phyloP scores from a whole-genome alignment of 176 grass and related monocot genomes.

The Oryza officinalis region DNA sequence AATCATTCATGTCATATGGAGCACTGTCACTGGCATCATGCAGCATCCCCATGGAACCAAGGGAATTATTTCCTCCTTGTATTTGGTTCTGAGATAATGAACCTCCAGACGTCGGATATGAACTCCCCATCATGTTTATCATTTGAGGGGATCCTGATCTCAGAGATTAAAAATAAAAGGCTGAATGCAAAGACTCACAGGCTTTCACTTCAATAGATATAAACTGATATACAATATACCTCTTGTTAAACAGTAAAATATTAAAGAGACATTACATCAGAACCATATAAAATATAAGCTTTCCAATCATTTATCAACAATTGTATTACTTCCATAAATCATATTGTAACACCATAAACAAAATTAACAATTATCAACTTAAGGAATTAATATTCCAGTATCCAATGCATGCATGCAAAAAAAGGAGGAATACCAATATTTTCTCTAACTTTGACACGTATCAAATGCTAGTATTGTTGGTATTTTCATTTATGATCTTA shows the following conservation, averaged over 20 bases:
- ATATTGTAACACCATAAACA: conserved; percentile 3
- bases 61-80: conserved; percentile 80
- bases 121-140: conserved; percentile 87
- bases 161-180: conserved; percentile 15
- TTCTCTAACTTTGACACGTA: neutral
- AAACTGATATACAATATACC: neutral
- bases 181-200: conserved; percentile 16
- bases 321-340: neutral
- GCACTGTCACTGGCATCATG: conserved; percentile 71
- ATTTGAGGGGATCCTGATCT: conserved; percentile 61
- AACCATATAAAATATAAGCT: conserved; percentile 8
- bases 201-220: conserved; percentile 10
- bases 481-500: neutral
- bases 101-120: conserved; percentile 79
- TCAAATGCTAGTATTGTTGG: conserved; percentile 1
- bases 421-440: conserved; percentile 12
- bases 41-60: conserved; percentile 88
- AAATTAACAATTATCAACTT: neutral
- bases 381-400: neutral
- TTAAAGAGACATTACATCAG: neutral
- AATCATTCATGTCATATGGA: conserved; percentile 99
- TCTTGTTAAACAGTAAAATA: neutral
- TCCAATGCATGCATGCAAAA: neutral
- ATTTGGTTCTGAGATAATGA: conserved; percentile 82
- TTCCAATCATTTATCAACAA: neutral